Base-by-base conservation (phyloP, 2,329 filamentous ascomycete species). In the Cadophora malorum region DNA sequence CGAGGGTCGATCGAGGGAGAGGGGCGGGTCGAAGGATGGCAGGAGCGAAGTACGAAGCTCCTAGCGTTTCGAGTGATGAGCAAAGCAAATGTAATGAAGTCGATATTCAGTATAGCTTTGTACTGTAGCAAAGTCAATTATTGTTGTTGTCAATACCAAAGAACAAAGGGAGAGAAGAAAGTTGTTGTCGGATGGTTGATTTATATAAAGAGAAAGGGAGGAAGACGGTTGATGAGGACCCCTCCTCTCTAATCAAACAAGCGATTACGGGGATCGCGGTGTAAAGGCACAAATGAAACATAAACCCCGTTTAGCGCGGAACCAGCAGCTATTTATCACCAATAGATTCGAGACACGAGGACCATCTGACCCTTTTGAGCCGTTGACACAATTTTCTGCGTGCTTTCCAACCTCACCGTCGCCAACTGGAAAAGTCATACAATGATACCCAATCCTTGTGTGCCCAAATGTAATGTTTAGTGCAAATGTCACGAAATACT, bases 301-400 rank as follows among this genome's bases (percentile, higher is more conserved):
- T 41, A 69, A 64, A 38, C 50, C 31, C 53, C 63, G 33, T n/a
- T 67, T 74, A 74, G 74, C 73, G 74, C 72, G 66, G 55, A 66
- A 70, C 67, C 56, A 70, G 63, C 41, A 52, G 16, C 28, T 28
- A 45, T 47, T 33, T 28, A 56, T 56, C 53, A 64, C 75, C 75
- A 76, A 77, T 76, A 60, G 64, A 55, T 69, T 33, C 10, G 49
- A 56, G 72, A 75, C 75, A 76, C 75, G 73, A 72, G 59, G 63
- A 58, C 33, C 63, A 69, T 71, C 65, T 71, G 73, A 71, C 68
- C 71, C 69, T 60, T 72, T 69, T 60, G 7, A 58, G 66, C 63
- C 50, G 25, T 65, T 5, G 49, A 52, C n/a, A 63, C 56, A 63
- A 10, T 61, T 33, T 41, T 59, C 50, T 28, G 25, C 63, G 38